These are phyloP conservation scores for Mariannaea elegans DNA, from an alignment of 2,329 filamentous ascomycete species.

Conservation along the genomic window DNA sequence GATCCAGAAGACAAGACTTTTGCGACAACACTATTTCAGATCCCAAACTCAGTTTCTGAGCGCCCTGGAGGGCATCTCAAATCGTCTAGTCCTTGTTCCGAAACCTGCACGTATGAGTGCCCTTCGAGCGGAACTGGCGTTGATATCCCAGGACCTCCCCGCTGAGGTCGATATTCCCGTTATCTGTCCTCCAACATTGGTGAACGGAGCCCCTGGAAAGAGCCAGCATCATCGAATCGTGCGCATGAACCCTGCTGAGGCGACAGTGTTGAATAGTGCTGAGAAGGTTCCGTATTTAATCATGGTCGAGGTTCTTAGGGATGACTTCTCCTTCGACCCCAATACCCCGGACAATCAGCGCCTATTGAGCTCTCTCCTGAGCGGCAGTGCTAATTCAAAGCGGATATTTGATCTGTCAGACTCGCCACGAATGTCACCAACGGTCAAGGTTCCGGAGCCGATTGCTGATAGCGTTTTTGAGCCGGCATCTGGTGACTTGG, in stretches of 20 bases:
- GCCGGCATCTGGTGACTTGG: conserved; percentile 80
- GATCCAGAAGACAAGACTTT: conserved; percentile 73
- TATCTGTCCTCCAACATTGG: conserved; percentile 78
- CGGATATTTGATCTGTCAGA: conserved; percentile 75
- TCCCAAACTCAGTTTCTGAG: conserved; percentile 83
- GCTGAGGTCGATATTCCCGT: conserved; percentile 86
- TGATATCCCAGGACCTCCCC: conserved; percentile 82
- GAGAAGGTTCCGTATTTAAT: conserved; percentile 86
- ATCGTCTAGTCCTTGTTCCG: conserved; percentile 82
- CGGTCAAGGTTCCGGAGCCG: conserved; percentile 53
- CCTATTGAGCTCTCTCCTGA: conserved; percentile 66
- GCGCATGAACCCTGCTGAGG: conserved; percentile 82
- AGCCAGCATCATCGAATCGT: conserved; percentile 86
- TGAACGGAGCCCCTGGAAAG: conserved; percentile 76
- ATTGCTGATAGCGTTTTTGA: conserved; percentile 81
- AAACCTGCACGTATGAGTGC: conserved; percentile 85
- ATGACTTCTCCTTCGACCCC: conserved; percentile 86
- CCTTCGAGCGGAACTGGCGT: conserved; percentile 79
- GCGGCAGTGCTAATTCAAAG: conserved; percentile 64
- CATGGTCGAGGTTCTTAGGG: conserved; percentile 83
- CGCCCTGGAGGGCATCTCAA: conserved; percentile 84
- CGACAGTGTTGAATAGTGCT: conserved; percentile 85
- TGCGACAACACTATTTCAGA: conserved; percentile 85
- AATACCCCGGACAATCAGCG: conserved; percentile 76
- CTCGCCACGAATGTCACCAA: conserved; percentile 61